A percentile compares a stretch with the other conserved stretches of the same genome.
Conservation (phyloP, 148 eudicot species). For the Euryodendron excelsum region DNA sequence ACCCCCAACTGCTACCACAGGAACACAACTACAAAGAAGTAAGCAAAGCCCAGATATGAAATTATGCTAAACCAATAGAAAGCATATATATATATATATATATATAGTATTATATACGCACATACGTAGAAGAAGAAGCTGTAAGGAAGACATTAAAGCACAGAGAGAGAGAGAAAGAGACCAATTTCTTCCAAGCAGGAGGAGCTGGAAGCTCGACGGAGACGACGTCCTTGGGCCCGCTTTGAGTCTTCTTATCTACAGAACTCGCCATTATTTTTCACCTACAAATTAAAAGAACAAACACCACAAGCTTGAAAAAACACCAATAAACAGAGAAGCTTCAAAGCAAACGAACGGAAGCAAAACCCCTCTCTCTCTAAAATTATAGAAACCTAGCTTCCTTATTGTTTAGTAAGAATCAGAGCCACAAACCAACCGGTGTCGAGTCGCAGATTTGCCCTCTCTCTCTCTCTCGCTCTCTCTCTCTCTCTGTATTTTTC, state of each 20-base stretch:
- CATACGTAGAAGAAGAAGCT: background rate
- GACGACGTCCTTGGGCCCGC: constrained; percentile 16
- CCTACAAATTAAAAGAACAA: constrained; percentile 18
- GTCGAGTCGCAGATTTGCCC: background rate
- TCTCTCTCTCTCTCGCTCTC: too few species aligned
- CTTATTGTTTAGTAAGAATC: background rate
- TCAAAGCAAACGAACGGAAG: background rate
- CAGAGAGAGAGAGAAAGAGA: constrained; percentile 17
- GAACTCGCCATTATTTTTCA: constrained; percentile 28
- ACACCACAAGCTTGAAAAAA: background rate
- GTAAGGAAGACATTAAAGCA: constrained; percentile 9
- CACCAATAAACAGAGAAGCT: background rate
- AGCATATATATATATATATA: background rate
- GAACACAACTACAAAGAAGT: background rate
- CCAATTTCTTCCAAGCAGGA: constrained; percentile 47
- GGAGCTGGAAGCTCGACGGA: constrained; percentile 45
- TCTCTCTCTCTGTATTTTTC: too few species aligned
- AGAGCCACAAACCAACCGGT: background rate
- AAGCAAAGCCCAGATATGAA: background rate
- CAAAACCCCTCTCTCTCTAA: background rate
- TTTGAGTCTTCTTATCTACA: constrained; percentile 13
- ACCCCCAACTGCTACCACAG: background rate
- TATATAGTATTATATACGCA: too few species aligned
- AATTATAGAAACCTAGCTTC: background rate
- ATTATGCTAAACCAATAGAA: background rate